Conservation (phyloP, 805 yeast species). For the Ogataea trehalophila region DNA sequence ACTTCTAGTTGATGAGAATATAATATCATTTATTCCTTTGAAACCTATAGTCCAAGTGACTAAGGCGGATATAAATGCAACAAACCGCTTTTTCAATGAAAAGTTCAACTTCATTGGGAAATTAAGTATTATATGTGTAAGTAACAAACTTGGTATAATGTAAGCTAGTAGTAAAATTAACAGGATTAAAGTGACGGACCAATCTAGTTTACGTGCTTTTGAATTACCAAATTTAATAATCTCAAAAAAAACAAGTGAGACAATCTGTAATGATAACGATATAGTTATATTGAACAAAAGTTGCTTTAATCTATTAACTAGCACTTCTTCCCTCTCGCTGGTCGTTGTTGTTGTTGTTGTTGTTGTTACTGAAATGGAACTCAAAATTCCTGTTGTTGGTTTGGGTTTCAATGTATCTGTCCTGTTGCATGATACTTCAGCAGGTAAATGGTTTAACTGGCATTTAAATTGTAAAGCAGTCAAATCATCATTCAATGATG, state of each 20-base stretch:
- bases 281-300: constrained; percentile 19
- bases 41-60: constrained; percentile 33
- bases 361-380: neutral
- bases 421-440: neutral
- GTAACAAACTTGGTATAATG: constrained; percentile 38
- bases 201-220: constrained; percentile 29
- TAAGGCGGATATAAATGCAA: constrained; percentile 13
- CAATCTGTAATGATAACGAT: constrained; percentile 26
- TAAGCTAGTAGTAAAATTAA: constrained; percentile 37
- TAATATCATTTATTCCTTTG: constrained; percentile 20
- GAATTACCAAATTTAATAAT: constrained; percentile 20
- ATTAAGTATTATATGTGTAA: neutral
- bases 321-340: neutral
- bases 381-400: neutral
- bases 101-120: neutral
- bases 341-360: neutral
- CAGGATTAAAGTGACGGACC: constrained; percentile 35
- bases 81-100: neutral
- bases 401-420: neutral
- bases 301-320: neutral
- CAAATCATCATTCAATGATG: constrained; percentile 10
- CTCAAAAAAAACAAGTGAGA: constrained; percentile 26
- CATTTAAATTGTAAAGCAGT: neutral
- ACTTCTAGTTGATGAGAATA: neutral
- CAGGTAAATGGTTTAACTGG: neutral